A percentile compares a stretch with the other conserved stretches of the same genome.
Evolutionary conservation across 2,329 filamentous ascomycete species (phyloP).

Genomic region (Cordyceps cicadae): DNA sequence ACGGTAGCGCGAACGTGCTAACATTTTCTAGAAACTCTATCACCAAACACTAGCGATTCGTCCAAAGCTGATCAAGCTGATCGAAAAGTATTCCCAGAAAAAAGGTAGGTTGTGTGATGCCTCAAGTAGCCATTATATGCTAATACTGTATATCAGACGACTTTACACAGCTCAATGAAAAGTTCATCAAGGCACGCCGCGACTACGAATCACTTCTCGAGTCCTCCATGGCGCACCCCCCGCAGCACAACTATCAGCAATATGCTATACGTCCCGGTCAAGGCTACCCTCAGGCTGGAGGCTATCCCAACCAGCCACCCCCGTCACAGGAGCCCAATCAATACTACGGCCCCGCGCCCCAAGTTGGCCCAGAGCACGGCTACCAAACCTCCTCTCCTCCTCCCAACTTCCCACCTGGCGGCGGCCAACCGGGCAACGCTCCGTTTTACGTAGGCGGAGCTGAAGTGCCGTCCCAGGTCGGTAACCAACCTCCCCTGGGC

Average conservation of each 20-base stretch:
- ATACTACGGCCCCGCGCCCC: conserved; percentile 58
- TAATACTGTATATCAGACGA: conserved; percentile 56
- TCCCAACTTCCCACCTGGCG: conserved; percentile 48
- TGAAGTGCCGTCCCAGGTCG: conserved; percentile 38
- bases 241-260: conserved; percentile 68
- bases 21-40: conserved; percentile 57
- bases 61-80: conserved; percentile 94
- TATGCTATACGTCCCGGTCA: conserved; percentile 48
- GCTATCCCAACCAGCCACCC: conserved; percentile 35
- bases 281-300: conserved; percentile 33
- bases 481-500: conserved; percentile 18
- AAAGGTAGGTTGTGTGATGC: conserved; percentile 56
- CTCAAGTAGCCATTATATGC: neutral
- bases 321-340: conserved; percentile 53
- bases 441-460: conserved; percentile 60
- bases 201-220: conserved; percentile 96
- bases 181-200: conserved; percentile 96
- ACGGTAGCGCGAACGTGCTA: conserved; percentile 18
- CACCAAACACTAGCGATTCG: conserved; percentile 90
- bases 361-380: conserved; percentile 28
- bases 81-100: conserved; percentile 98
- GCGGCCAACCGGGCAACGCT: conserved; percentile 40
- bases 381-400: conserved; percentile 42
- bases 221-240: conserved; percentile 91
- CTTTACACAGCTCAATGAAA: conserved; percentile 96